Evolutionary conservation across 2,329 filamentous ascomycete species (phyloP).

Genomic region (Colletotrichum spinosum): DNA sequence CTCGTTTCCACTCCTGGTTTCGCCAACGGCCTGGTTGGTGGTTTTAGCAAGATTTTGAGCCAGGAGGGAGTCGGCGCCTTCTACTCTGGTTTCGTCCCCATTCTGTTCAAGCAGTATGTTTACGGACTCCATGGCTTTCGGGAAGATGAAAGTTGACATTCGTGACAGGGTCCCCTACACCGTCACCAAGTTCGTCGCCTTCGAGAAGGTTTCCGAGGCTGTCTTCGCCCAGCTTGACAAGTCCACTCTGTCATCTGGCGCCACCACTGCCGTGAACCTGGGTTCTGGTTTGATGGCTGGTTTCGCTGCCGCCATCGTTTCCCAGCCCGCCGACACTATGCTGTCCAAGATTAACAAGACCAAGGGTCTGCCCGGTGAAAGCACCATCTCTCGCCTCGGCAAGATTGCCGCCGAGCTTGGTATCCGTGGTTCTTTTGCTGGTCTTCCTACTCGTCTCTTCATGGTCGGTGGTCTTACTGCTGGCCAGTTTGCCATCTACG

Average conservation of each 20-base stretch:
- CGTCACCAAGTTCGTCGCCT: constrained; percentile 95
- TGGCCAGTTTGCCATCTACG: constrained; percentile 89
- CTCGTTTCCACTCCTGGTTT: constrained; percentile 89
- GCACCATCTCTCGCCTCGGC: constrained; percentile 81
- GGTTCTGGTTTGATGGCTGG: constrained; percentile 62
- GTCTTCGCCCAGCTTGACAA: constrained; percentile 76
- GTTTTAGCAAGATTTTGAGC: constrained; percentile 85
- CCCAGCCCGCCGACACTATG: constrained; percentile 93
- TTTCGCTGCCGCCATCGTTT: constrained; percentile 88
- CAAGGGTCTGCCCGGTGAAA: constrained; percentile 86
- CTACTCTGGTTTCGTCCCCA: constrained; percentile 91
- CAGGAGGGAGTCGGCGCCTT: constrained; percentile 87
- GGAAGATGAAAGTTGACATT: not conserved
- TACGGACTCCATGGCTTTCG: constrained; percentile 19
- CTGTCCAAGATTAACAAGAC: constrained; percentile 97
- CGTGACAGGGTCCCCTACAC: constrained; percentile 84
- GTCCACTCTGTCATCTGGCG: constrained; percentile 52
- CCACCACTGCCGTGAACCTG: constrained; percentile 76
- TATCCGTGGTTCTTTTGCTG: constrained; percentile 79
- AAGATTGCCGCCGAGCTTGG: constrained; percentile 91
- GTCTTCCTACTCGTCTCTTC: constrained; percentile 78
- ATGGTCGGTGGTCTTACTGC: constrained; percentile 78
- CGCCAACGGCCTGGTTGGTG: constrained; percentile 80
- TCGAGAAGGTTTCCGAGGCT: constrained; percentile 84
- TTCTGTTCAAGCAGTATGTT: constrained; percentile 81